A percentile compares a stretch with the other conserved stretches of the same genome.
phyloP scores from a whole-genome alignment of 768 basidiomycete species.

The Chalciporus chontae region DNA sequence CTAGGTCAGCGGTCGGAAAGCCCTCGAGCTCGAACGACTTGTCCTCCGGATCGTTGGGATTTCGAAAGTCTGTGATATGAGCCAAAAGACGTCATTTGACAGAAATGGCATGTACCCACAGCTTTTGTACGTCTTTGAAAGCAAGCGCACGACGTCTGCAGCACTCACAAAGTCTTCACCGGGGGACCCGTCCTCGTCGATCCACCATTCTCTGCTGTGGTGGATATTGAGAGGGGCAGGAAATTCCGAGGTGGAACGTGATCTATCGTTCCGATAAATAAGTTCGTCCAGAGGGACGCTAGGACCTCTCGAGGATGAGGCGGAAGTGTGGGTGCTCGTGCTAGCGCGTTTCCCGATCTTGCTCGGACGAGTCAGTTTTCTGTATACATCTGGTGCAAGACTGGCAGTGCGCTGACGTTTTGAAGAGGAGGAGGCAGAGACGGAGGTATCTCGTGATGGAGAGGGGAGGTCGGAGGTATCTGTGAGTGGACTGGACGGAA shows the following conservation, averaged over 20 bases:
- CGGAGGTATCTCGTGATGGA: constrained; percentile 17
- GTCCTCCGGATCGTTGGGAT: constrained; percentile 61
- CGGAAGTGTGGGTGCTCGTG: constrained; percentile 21
- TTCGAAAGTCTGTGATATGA: constrained; percentile 58
- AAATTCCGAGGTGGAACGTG: constrained; percentile 60
- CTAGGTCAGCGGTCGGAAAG: constrained; percentile 67
- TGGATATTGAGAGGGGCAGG: constrained; percentile 30
- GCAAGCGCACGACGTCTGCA: constrained; percentile 55
- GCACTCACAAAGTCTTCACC: constrained; percentile 57
- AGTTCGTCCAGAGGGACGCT: constrained; percentile 48
- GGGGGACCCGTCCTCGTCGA: constrained; percentile 48
- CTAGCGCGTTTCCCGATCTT: constrained; percentile 27
- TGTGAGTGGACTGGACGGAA: constrained; percentile 22
- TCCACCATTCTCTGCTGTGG: constrained; percentile 44
- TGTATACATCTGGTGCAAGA: background rate
- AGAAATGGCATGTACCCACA: constrained; percentile 43
- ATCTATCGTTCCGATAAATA: constrained; percentile 54
- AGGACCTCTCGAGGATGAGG: constrained; percentile 42
- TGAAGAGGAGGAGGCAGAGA: constrained; percentile 24
- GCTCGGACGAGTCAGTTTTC: constrained; percentile 8
- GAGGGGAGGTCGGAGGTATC: constrained; percentile 18
- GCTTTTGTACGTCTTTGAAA: constrained; percentile 66
- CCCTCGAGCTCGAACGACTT: constrained; percentile 58
- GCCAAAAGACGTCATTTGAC: background rate
- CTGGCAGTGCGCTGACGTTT: constrained; percentile 22